phyloP scores from a whole-genome alignment of 345 rosid genomes.

The Brassica juncea region DNA sequence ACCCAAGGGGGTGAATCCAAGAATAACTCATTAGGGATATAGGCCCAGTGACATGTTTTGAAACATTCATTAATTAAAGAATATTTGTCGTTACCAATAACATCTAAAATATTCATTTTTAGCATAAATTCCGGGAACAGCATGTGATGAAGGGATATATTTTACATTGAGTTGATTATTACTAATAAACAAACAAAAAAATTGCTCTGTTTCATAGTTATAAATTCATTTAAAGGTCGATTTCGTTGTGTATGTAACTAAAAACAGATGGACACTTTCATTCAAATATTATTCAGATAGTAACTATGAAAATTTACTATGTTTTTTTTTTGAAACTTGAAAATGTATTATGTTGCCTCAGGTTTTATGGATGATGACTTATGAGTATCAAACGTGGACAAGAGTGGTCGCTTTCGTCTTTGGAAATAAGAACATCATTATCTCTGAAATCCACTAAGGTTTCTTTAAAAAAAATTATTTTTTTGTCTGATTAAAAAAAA shows the following conservation, averaged over 20 bases:
- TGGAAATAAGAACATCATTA: neutral
- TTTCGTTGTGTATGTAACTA: neutral
- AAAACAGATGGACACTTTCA: neutral
- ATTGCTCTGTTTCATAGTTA: neutral
- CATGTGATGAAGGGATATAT: conserved; percentile 30
- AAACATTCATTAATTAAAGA: conserved; percentile 9
- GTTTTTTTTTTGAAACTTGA: neutral
- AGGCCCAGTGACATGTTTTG: neutral
- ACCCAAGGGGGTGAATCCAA: too few relatives aligned
- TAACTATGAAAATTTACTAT: neutral
- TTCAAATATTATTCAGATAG: neutral
- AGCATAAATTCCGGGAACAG: conserved; percentile 3
- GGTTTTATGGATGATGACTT: neutral
- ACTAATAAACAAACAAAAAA: neutral
- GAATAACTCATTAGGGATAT: neutral
- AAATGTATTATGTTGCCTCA: neutral
- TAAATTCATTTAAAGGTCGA: neutral
- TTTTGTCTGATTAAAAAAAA: too few relatives aligned
- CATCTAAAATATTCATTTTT: neutral
- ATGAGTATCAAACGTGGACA: conserved; percentile 15
- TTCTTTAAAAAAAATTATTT: too few relatives aligned
- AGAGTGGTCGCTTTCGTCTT: conserved; percentile 29
- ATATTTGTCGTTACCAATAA: conserved; percentile 24
- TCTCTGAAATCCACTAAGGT: too few relatives aligned
- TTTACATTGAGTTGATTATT: neutral